A percentile compares a stretch with the other conserved stretches of the same genome.
phyloP scores from a whole-genome alignment of 768 basidiomycete genomes.

The Lactarius trivialis region DNA sequence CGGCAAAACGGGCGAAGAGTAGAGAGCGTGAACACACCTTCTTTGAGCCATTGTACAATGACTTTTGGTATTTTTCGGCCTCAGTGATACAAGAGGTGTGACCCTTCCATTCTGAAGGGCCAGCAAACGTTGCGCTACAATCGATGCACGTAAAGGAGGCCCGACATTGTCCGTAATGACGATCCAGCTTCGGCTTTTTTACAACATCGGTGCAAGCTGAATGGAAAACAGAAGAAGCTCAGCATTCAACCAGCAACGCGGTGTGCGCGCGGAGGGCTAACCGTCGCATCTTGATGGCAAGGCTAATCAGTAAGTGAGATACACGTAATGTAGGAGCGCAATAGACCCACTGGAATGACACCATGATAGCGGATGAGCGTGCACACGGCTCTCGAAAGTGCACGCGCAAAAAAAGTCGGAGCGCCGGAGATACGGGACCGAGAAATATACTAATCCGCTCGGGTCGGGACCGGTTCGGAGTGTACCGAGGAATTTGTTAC shows the following conservation, averaged over 20 bases:
- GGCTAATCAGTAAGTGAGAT: conserved; percentile 3
- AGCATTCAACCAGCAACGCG: background rate
- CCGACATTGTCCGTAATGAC: conserved; percentile 58
- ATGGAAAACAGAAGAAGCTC: background rate
- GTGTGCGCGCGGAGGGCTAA: conserved; percentile 7
- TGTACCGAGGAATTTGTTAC: too few species aligned
- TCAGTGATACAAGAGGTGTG: conserved; percentile 85
- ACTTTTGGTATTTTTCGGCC: conserved; percentile 90
- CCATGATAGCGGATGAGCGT: conserved; percentile 10
- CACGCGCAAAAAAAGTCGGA: background rate
- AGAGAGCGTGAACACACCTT: conserved; percentile 30
- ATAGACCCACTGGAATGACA: conserved; percentile 23
- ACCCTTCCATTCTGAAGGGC: conserved; percentile 68
- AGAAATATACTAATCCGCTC: too few species aligned
- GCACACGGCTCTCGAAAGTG: background rate
- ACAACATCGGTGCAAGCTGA: conserved; percentile 78
- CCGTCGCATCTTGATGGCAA: conserved; percentile 22
- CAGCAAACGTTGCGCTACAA: conserved; percentile 77
- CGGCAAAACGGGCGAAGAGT: conserved; percentile 25
- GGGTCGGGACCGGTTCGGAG: too few species aligned
- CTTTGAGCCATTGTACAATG: conserved; percentile 76
- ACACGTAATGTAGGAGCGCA: conserved; percentile 23
- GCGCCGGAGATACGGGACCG: background rate
- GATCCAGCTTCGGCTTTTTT: conserved; percentile 90
- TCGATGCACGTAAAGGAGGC: conserved; percentile 78